Base-by-base conservation (phyloP, 2,329 filamentous ascomycete species). In the Colletotrichum filicis region DNA sequence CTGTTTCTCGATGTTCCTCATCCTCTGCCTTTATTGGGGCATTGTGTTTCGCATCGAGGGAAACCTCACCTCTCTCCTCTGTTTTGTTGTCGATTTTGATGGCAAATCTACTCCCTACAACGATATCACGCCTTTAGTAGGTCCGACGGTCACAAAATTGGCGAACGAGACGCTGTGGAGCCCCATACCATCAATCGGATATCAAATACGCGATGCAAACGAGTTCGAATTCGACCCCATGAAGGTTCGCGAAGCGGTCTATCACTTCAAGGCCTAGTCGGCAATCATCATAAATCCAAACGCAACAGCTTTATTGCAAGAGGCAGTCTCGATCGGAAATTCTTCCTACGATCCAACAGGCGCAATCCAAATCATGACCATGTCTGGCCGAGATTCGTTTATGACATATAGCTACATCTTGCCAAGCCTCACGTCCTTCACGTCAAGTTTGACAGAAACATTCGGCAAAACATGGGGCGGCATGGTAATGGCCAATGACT, bases 361-460 rank as follows among this genome's bases (percentile, higher is more conserved):
- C 32, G 68, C 68, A 6, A 26, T 71, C 1, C 68, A 71, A 7
- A 35, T 71, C 42, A 61, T 66, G 35, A 61, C 62, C 2, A 49
- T 71, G 32, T 71, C 68, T n/a, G 62, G 68, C 32, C 30, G 68
- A 12, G 68, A 71, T 49, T 71, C 68, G 14, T 71, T 71, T 56
- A 71, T 71, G 56, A 61, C 68, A 9, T 66, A 30, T 63, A 71
- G 61, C 57, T 71, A 71, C 24, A 66, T 71, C 35, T 30, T 71
- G 4, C 68, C 68, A 4, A 67, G 55, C 7, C 56, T 71, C 32
- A 71, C 12, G 5, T 52, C 62, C 5, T 71, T 66, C 35, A 56
- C 62, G 2, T 64, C 58, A 7, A 35, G 66, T 9, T 28, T 71
- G 2, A 66, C 49, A 16, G 55, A 22, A 4, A 49, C 32, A 5